These are phyloP conservation scores for Hypoxylon sp. DNA, from an alignment of 2,329 filamentous ascomycete genomes.

Conservation along the genomic window DNA sequence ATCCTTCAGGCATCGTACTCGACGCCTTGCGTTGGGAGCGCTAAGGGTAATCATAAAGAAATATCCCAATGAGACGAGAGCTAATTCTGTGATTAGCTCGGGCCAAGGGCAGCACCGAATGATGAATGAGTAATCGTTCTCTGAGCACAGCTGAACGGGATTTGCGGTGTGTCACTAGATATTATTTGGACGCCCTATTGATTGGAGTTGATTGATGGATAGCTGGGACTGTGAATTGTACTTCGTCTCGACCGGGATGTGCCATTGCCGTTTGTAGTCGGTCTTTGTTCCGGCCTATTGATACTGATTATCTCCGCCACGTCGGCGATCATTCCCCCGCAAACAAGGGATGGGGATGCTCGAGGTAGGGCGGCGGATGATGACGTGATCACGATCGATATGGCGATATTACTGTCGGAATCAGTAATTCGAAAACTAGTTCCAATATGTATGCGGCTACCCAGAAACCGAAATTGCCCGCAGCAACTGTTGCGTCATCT, in stretches of 20 bases:
- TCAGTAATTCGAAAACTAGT: conserved; percentile 10
- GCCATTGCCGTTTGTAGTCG: conserved; percentile 16
- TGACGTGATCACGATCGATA: conserved; percentile 40
- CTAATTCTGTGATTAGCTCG: not conserved
- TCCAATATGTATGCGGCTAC: not conserved
- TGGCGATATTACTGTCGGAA: conserved; percentile 30
- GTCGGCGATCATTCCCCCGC: conserved; percentile 42
- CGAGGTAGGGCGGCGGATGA: conserved; percentile 5
- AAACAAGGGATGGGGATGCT: not conserved
- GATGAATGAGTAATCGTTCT: not conserved
- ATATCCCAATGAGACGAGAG: not conserved
- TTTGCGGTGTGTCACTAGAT: conserved; percentile 3
- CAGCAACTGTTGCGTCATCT: conserved; percentile 23
- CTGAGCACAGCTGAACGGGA: not conserved
- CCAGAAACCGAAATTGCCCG: not conserved
- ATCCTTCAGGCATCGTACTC: not conserved
- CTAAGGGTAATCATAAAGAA: not conserved
- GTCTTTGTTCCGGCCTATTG: conserved; percentile 34
- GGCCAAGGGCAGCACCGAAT: not conserved
- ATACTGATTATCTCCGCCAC: conserved; percentile 26
- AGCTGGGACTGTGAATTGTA: not conserved
- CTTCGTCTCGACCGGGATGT: not conserved
- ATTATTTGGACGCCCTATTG: not conserved
- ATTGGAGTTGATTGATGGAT: not conserved
- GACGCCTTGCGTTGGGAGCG: not conserved